Percentiles rank a stretch among this genome's conserved stretches.
These are phyloP conservation scores for Plenodomus biglobosus DNA, from an alignment of 2,329 filamentous ascomycete species.

Conservation along the genomic window DNA sequence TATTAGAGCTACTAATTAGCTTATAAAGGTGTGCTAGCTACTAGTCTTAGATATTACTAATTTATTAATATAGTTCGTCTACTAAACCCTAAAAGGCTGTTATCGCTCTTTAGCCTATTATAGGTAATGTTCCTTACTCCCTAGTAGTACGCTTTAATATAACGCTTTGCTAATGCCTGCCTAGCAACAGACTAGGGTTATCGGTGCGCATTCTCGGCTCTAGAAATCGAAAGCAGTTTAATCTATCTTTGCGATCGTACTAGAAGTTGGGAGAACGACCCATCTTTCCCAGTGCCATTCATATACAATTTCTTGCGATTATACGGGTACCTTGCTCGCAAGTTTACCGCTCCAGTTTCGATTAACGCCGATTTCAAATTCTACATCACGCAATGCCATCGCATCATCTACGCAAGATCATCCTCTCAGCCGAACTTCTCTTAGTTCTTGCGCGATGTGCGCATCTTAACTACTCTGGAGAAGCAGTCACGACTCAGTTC, in stretches of 20 bases:
- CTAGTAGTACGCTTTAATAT: conserved; percentile 31
- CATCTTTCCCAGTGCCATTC: conserved; percentile 36
- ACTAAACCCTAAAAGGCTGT: conserved; percentile 9
- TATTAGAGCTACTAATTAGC: no score
- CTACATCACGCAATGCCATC: conserved; percentile 39
- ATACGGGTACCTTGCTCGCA: conserved; percentile 31
- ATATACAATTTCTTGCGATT: conserved; percentile 39
- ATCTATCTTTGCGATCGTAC: conserved; percentile 40
- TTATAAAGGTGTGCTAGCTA: no score
- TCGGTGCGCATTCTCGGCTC: conserved; percentile 38
- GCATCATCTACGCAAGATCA: conserved; percentile 32
- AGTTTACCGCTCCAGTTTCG: conserved; percentile 27
- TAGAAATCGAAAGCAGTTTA: conserved; percentile 35
- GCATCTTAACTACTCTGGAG: conserved; percentile 32
- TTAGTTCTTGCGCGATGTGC: conserved; percentile 19
- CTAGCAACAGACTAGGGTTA: conserved; percentile 27
- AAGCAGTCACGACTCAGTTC: conserved; percentile 41
- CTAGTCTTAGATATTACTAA: no score
- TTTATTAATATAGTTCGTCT: background rate
- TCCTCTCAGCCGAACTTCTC: conserved; percentile 29
- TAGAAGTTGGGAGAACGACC: conserved; percentile 37
- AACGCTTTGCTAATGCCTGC: conserved; percentile 40
- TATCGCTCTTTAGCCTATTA: conserved; percentile 22
- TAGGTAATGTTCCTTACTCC: conserved; percentile 23
- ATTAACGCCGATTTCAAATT: conserved; percentile 32